Conservation (phyloP, 106 monocot genomes). For the Alisma plantagoaquatica region DNA sequence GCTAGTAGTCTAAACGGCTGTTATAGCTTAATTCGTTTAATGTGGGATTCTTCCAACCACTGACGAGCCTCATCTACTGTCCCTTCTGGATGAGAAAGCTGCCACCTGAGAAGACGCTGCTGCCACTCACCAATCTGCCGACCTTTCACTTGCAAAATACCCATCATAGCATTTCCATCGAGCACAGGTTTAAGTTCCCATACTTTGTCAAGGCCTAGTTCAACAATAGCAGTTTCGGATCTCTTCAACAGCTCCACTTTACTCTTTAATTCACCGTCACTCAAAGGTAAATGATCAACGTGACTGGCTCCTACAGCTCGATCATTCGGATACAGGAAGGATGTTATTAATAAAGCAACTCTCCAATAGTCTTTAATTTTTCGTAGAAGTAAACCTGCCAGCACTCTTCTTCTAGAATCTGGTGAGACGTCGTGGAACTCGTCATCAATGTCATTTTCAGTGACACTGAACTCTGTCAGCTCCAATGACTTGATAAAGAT, state of each 20-base stretch:
- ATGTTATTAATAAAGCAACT: conserved; percentile 60
- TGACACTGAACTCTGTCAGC: conserved; percentile 15
- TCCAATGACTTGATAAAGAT: conserved; percentile 42
- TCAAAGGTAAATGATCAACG: conserved; percentile 1
- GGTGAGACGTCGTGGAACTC: conserved; percentile 47
- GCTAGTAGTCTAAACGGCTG: too few species aligned
- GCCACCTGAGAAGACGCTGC: conserved; percentile 75
- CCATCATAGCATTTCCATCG: conserved; percentile 82
- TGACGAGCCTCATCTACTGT: conserved; percentile 57
- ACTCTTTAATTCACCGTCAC: conserved; percentile 22
- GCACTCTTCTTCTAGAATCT: conserved; percentile 42
- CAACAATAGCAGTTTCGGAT: conserved; percentile 10
- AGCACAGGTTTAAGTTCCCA: conserved; percentile 85
- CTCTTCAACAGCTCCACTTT: conserved; percentile 30
- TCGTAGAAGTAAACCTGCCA: conserved; percentile 72
- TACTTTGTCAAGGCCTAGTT: conserved; percentile 41
- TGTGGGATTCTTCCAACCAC: conserved; percentile 63
- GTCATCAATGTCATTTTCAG: conserved; percentile 38
- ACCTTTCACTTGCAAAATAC: conserved; percentile 62
- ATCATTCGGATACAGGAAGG: conserved; percentile 33
- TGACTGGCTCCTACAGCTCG: conserved; percentile 3
- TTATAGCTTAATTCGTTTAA: conserved; percentile 55
- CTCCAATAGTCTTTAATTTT: conserved; percentile 91
- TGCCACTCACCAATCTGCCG: conserved; percentile 80
- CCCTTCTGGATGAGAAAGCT: conserved; percentile 72